A percentile compares a stretch with the other conserved stretches of the same genome.
Evolutionary conservation across 2,329 filamentous ascomycete species (phyloP).

Genomic region (Fusarium sterilihyphosum): DNA sequence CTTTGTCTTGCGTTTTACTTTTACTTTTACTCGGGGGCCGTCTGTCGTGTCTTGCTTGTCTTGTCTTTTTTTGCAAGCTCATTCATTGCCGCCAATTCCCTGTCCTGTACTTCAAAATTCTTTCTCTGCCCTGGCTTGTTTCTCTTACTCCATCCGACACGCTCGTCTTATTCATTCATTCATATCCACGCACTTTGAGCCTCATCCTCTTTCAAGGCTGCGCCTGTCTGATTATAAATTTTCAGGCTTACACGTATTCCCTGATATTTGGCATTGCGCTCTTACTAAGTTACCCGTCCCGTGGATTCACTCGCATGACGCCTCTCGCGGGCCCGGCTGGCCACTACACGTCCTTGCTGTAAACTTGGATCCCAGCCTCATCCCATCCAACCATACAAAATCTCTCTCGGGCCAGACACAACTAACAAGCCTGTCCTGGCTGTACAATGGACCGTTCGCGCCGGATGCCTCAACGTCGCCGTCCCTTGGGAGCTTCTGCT

Average conservation of each 20-base stretch:
- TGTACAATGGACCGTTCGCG: slow-evolving; percentile 52
- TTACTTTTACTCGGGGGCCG: not conserved
- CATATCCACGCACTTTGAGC: slow-evolving; percentile 37
- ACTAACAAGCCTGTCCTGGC: slow-evolving; percentile 38
- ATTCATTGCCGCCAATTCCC: slow-evolving; percentile 38
- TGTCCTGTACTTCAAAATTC: slow-evolving; percentile 46
- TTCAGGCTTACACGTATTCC: slow-evolving; percentile 15
- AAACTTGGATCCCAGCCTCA: slow-evolving; percentile 41
- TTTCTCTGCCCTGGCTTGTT: slow-evolving; percentile 44
- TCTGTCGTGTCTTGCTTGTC: slow-evolving; percentile 12
- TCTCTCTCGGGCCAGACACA: not conserved
- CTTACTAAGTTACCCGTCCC: slow-evolving; percentile 22
- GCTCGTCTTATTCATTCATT: slow-evolving; percentile 39
- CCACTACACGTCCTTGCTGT: slow-evolving; percentile 44
- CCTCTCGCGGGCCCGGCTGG: slow-evolving; percentile 43
- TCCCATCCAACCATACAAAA: not conserved
- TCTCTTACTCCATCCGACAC: slow-evolving; percentile 46
- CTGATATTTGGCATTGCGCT: slow-evolving; percentile 28
- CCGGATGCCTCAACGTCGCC: slow-evolving; percentile 49
- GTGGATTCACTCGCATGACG: slow-evolving; percentile 41
- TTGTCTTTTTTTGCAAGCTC: slow-evolving; percentile 27
- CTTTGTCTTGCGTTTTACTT: slow-evolving; percentile 26
- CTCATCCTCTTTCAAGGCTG: slow-evolving; percentile 25
- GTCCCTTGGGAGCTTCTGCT: slow-evolving; percentile 45
- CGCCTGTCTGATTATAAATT: slow-evolving; percentile 9